A percentile compares a stretch with the other conserved stretches of the same genome.
These are phyloP conservation scores for Stentor roeselii DNA, from an alignment of 73 alveolate species.

Conservation along the genomic window DNA sequence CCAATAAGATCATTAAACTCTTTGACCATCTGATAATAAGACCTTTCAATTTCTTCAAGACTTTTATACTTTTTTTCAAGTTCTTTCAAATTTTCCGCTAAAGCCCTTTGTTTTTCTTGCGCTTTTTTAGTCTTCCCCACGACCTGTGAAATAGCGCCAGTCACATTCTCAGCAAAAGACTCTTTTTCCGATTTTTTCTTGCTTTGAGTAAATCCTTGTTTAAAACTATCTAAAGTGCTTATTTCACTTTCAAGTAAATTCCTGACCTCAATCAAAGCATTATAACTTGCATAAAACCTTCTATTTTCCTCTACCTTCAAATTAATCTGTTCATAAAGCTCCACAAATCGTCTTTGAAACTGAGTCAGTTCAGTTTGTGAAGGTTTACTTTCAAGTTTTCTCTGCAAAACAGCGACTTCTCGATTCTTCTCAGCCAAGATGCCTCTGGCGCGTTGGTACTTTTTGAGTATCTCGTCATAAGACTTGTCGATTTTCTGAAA, in stretches of 20 bases:
- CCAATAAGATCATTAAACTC: constrained; percentile 10
- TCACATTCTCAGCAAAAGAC: background rate
- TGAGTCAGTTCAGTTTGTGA: constrained; percentile 47
- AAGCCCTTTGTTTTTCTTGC: constrained; percentile 1
- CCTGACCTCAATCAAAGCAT: constrained; percentile 40
- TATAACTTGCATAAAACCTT: constrained; percentile 36
- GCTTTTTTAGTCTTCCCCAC: constrained; percentile 5
- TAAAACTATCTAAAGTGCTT: background rate
- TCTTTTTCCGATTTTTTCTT: constrained; percentile 18
- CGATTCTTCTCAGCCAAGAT: constrained; percentile 34
- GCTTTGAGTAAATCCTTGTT: background rate
- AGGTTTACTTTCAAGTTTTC: constrained; percentile 54
- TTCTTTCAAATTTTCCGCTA: background rate
- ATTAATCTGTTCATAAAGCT: constrained; percentile 51
- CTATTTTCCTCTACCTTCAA: constrained; percentile 48
- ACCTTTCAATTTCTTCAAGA: background rate
- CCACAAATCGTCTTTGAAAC: constrained; percentile 51
- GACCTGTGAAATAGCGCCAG: background rate
- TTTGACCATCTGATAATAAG: constrained; percentile 23
- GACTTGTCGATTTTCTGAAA: constrained; percentile 20
- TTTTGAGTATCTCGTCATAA: background rate
- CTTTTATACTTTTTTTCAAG: background rate
- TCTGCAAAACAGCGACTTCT: constrained; percentile 55
- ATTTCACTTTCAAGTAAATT: background rate
- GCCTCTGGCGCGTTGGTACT: background rate